Percentiles rank a stretch among this genome's conserved stretches.
Conservation (phyloP, 352 stramenopile genomes). For the Phytophthora gonapodyides region DNA sequence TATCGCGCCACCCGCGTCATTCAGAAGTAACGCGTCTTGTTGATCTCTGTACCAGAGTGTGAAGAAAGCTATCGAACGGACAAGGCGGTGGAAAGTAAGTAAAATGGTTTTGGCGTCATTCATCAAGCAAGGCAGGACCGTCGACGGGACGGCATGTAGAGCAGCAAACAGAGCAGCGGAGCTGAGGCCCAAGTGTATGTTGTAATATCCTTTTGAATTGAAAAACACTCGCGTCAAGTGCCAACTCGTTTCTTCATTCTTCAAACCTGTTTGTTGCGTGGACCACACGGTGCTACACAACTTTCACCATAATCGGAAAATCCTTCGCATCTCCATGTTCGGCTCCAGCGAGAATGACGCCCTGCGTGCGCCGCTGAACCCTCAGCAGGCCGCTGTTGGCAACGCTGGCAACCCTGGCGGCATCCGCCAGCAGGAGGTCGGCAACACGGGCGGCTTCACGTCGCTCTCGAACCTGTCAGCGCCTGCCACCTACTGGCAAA, state of each 20-base stretch:
- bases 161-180: conserved; percentile 26
- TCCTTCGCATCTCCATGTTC: conserved; percentile 32
- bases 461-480: conserved; percentile 38
- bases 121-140: conserved; percentile 18
- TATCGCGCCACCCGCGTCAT: conserved; percentile 80
- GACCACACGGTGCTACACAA: no score
- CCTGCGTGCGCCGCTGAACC: conserved; percentile 43
- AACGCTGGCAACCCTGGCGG: conserved; percentile 22
- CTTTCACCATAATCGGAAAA: neutral
- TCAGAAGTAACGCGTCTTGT: conserved; percentile 48
- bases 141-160: conserved; percentile 28
- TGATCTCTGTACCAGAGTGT: neutral
- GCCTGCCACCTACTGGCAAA: conserved; percentile 47
- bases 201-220: conserved; percentile 32
- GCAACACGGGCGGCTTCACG: conserved; percentile 36
- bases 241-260: conserved; percentile 3
- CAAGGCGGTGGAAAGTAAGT: conserved; percentile 19
- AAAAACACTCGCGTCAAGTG: conserved; percentile 18
- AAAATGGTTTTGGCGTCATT: conserved; percentile 28
- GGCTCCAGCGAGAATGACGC: conserved; percentile 28
- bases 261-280: neutral
- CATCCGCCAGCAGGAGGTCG: conserved; percentile 37
- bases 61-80: conserved; percentile 7
- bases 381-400: conserved; percentile 25
- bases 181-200: conserved; percentile 12